A percentile compares a stretch with the other conserved stretches of the same genome.
These are phyloP conservation scores for Micractinium conductrix DNA, from an alignment of 139 green algal genomes.

Conservation along the genomic window DNA sequence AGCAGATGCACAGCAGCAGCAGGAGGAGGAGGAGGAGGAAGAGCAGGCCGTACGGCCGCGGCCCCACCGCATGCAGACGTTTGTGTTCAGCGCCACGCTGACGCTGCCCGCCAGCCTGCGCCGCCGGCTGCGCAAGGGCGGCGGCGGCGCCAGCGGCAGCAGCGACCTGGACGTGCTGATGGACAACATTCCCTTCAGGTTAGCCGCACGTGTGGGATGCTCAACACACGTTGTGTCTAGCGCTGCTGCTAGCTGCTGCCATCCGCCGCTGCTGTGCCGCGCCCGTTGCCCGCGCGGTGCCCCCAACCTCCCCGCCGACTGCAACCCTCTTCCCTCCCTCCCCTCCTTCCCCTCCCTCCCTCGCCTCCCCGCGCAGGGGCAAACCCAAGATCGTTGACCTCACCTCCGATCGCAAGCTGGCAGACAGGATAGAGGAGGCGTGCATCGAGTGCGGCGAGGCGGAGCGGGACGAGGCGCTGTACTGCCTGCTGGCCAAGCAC, in stretches of 20 bases:
- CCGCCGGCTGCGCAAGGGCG: conserved; percentile 70
- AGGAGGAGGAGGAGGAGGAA: conserved; percentile 20
- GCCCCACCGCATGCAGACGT: conserved; percentile 76
- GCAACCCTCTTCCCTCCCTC: too few relatives aligned
- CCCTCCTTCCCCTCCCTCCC: neutral
- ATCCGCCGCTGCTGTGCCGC: too few relatives aligned
- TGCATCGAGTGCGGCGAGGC: conserved; percentile 66
- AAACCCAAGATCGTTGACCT: conserved; percentile 85
- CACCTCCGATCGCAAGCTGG: conserved; percentile 63
- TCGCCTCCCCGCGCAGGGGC: neutral
- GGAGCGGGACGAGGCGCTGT: conserved; percentile 83
- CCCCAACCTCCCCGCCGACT: too few relatives aligned
- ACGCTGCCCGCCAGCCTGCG: conserved; percentile 83
- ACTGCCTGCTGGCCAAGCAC: conserved; percentile 87
- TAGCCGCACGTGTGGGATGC: too few relatives aligned
- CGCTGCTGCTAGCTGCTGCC: too few relatives aligned
- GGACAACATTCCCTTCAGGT: conserved; percentile 55
- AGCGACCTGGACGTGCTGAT: conserved; percentile 82
- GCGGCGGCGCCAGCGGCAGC: conserved; percentile 69
- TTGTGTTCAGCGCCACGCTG: conserved; percentile 97
- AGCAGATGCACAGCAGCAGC: conserved; percentile 25
- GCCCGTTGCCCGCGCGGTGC: too few relatives aligned
- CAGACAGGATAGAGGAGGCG: conserved; percentile 68
- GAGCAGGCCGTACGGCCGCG: neutral
- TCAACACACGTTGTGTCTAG: too few relatives aligned